Evolutionary conservation across 2,329 filamentous ascomycete genomes (phyloP), one percentile per base, ranked within the genome.

Genomic region (Rhytidhysteron rufulum): DNA sequence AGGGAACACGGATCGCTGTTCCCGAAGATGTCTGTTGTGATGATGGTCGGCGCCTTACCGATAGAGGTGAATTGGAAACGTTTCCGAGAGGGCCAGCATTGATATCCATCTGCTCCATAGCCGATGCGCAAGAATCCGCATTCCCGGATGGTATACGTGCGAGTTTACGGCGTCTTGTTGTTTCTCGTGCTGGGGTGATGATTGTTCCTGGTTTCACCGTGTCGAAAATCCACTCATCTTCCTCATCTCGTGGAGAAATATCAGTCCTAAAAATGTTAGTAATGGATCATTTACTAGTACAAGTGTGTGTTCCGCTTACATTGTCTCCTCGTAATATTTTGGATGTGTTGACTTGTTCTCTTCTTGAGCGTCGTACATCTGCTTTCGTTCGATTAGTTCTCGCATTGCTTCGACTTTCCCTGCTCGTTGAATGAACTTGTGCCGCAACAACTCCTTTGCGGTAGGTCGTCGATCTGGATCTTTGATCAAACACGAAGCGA

Each of bases 161-260:
- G 24, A 70, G 57, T 49, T 73, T 77, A 43, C 70, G 64, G 41
- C 69, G 67, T 53, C 69, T 75, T 45, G 63, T 60, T 4, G 76
- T 80, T 53, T 78, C 54, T 4, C 55, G 51, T 18, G 51, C 43
- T 4, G 79, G 74, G 4, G 72, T 75, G 22, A 83, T 72, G 45
- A 71, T 66, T 0, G 86, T 88, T 6, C 73, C 66, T 9, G 79
- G 77, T 64, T 87, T 93, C 58, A 97, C 82, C 0, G 91, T 97
- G 58, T 96, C 91, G 60, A 97, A 97, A 2, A 95, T 85, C 91
- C 91, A 97, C 49, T 87, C 90, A 48, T 95, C 88, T 13, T 86
- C 75, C 4, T 89, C 83, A 27, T 79, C 73, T 50, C 74, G 80
- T 2, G 79, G 75, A 2, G 78, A 75, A 39, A 94, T 78, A 7